Conservation (phyloP, 2,329 filamentous ascomycete genomes). For the Bipolaris cookei region DNA sequence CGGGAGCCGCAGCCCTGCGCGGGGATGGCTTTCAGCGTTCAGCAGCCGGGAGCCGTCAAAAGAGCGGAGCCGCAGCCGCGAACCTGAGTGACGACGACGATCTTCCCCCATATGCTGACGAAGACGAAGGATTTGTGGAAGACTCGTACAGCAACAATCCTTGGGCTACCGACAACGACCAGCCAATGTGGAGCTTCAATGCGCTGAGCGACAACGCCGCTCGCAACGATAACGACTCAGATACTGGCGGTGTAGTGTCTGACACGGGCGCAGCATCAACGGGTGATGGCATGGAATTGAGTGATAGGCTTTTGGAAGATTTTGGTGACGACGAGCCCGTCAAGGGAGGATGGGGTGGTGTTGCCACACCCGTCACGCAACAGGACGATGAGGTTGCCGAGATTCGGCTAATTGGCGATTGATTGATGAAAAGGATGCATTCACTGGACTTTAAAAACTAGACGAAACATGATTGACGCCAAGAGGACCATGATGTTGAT, state of each 20-base stretch:
- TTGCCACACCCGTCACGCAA: conserved; percentile 11
- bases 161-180: conserved; percentile 13
- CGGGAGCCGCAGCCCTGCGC: conserved; percentile 56
- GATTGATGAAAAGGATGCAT: not conserved
- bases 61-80: conserved; percentile 46
- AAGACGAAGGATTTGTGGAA: conserved; percentile 27
- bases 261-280: conserved; percentile 11
- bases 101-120: conserved; percentile 29
- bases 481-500: conserved; percentile 1
- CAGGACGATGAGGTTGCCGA: conserved; percentile 14
- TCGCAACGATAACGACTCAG: conserved; percentile 24
- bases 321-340: conserved; percentile 11
- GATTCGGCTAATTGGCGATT: conserved; percentile 12
- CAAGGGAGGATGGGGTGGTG: conserved; percentile 7
- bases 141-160: conserved; percentile 7
- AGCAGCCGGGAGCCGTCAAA: conserved; percentile 42
- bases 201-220: conserved; percentile 5
- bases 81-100: conserved; percentile 35
- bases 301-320: conserved; percentile 10
- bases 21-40: conserved; percentile 45
- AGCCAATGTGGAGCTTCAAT: conserved; percentile 35
- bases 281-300: conserved; percentile 6
- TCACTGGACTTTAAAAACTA: conserved; percentile 3
- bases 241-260: conserved; percentile 10
- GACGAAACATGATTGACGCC: not conserved